Evolutionary conservation across 192 early-diverging fungal genomes (phyloP).

Genomic region (Coemansia sp.): DNA sequence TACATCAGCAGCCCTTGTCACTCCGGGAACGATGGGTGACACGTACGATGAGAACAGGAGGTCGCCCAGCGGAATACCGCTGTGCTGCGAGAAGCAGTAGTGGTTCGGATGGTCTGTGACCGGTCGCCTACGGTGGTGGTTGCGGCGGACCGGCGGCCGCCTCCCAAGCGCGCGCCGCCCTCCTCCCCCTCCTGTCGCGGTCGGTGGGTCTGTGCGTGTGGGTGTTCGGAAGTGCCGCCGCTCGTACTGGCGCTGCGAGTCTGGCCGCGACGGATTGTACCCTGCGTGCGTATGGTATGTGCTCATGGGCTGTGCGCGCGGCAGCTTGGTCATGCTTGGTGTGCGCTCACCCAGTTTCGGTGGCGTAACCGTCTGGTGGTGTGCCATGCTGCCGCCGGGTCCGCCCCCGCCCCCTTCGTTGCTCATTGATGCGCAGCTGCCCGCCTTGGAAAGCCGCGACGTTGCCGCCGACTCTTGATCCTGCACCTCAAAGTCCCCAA

Average conservation of each 20-base stretch:
- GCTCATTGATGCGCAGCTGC: conserved; percentile 29
- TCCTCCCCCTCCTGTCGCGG: too few species aligned
- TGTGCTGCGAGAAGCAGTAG: conserved; percentile 77
- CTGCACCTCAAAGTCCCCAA: conserved; percentile 36
- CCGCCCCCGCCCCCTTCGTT: too few species aligned
- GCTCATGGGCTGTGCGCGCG: conserved; percentile 51
- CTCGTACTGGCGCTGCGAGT: conserved; percentile 27
- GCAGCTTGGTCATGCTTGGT: conserved; percentile 11
- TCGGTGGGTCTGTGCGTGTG: not conserved
- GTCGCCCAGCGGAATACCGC: conserved; percentile 68
- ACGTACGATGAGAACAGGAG: conserved; percentile 70
- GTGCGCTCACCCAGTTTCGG: not conserved
- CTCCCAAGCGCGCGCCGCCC: conserved; percentile 17
- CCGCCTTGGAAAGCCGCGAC: conserved; percentile 12
- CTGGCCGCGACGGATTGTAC: conserved; percentile 27
- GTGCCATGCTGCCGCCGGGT: not conserved
- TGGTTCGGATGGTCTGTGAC: conserved; percentile 61
- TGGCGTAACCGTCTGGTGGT: not conserved
- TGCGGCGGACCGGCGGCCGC: conserved; percentile 19
- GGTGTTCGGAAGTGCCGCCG: conserved; percentile 19
- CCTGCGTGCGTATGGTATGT: conserved; percentile 30
- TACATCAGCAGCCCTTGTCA: conserved; percentile 37
- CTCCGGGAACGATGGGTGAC: conserved; percentile 46
- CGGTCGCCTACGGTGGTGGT: conserved; percentile 24
- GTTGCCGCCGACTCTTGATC: not conserved